These are phyloP conservation scores for Myxozyma melibiosi DNA, from an alignment of 805 yeast species.

Conservation along the genomic window DNA sequence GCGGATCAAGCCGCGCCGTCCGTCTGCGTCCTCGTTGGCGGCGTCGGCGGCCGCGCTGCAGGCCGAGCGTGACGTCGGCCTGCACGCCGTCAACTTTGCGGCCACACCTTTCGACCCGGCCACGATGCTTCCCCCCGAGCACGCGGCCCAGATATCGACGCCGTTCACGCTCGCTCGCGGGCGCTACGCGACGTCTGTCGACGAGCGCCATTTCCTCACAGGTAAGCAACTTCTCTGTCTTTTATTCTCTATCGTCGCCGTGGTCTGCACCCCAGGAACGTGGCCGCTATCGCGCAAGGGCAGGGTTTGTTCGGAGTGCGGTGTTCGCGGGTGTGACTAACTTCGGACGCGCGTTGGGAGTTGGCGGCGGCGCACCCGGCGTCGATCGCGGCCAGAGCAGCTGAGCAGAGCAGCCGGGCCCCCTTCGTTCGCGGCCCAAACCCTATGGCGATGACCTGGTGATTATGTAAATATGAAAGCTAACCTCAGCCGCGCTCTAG, in stretches of 20 bases:
- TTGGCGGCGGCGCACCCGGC: background rate
- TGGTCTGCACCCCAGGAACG: background rate
- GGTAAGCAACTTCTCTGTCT: slow-evolving; percentile 19
- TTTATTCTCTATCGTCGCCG: background rate
- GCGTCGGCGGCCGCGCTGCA: slow-evolving; percentile 1
- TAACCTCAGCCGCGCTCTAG: slow-evolving; percentile 50
- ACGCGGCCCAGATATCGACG: slow-evolving; percentile 26
- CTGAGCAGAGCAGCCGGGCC: background rate
- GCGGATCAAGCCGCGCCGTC: slow-evolving; percentile 4
- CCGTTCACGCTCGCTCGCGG: slow-evolving; percentile 38
- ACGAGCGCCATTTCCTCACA: slow-evolving; percentile 51
- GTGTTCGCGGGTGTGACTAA: slow-evolving; percentile 1
- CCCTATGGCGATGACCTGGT: background rate
- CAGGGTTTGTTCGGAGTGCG: too few relatives aligned
- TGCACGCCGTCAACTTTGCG: slow-evolving; percentile 29
- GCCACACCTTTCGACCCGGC: slow-evolving; percentile 20
- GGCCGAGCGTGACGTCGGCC: slow-evolving; percentile 15
- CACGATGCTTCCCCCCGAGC: slow-evolving; percentile 30
- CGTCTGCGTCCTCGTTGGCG: background rate
- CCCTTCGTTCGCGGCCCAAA: background rate
- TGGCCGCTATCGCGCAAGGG: too few relatives aligned
- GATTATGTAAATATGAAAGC: background rate
- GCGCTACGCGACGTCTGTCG: slow-evolving; percentile 72
- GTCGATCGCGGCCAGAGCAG: slow-evolving; percentile 12
- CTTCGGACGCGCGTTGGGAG: slow-evolving; percentile 2